Percentiles rank a stretch among this genome's conserved stretches.
phyloP scores from a whole-genome alignment of 1,284 basidiomycete species.

The Stygiomarasmius scandens region DNA sequence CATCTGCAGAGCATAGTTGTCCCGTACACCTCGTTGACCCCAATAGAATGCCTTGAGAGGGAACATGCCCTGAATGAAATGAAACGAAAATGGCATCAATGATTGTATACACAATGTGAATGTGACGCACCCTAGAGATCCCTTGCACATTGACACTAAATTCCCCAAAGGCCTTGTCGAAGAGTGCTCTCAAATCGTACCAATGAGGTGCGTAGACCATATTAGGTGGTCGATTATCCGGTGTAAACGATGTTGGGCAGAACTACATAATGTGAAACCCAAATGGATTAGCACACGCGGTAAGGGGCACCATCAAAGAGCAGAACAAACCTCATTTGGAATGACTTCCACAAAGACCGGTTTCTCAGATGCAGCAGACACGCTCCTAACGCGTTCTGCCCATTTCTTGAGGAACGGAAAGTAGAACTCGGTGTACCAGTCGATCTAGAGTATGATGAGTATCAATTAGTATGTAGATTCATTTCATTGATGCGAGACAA shows the following conservation, averaged over 20 bases:
- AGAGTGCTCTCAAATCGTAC: constrained; percentile 89
- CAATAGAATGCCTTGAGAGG: constrained; percentile 80
- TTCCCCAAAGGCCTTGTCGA: constrained; percentile 78
- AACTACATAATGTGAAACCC: constrained; percentile 65
- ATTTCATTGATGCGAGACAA: constrained; percentile 1
- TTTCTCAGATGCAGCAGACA: constrained; percentile 54
- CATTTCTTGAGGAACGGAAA: constrained; percentile 81
- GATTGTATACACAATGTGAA: not conserved
- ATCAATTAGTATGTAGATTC: no score
- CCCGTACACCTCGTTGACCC: constrained; percentile 77
- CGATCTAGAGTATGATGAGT: constrained; percentile 57
- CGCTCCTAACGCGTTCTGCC: constrained; percentile 63
- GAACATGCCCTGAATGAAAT: constrained; percentile 75
- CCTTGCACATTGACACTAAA: constrained; percentile 92
- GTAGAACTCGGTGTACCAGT: constrained; percentile 88
- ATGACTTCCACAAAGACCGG: constrained; percentile 82
- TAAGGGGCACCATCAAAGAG: not conserved
- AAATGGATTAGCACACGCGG: not conserved
- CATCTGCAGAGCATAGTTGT: constrained; percentile 85
- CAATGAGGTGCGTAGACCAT: constrained; percentile 93
- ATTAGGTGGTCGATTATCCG: constrained; percentile 62
- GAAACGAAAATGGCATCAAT: constrained; percentile 7
- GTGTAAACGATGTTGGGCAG: constrained; percentile 77
- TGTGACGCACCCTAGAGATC: constrained; percentile 68
- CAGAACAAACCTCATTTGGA: constrained; percentile 80